Base-by-base conservation (phyloP, 2,329 filamentous ascomycete genomes). In the Arthroderma uncinatum region DNA sequence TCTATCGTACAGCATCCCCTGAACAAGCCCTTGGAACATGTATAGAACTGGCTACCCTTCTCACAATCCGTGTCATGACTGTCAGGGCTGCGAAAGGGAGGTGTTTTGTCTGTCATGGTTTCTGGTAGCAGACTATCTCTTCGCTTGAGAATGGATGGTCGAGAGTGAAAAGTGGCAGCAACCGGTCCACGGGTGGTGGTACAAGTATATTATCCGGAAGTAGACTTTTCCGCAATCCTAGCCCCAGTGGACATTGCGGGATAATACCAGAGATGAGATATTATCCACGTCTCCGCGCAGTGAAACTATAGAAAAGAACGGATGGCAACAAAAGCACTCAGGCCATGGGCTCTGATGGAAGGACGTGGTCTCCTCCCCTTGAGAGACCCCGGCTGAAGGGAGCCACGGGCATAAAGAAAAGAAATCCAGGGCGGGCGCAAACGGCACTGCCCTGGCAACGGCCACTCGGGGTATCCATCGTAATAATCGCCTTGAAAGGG, bases 1-100 rank as follows among this genome's bases (percentile, higher is more conserved):
- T 62, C 54, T 36, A 23, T 7, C n/a, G 12, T 23, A 39, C 60
- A 61, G 39, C 60, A 61, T 57, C 60, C 60, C 8, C 19, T 30
- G 37, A 57, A 61, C 8, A 33, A n/a, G 5, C 59, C 59, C 25
- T 60, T 55, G 1, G 50, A 37, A 23, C 60, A 61, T 21, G 21
- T 55, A 53, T 61, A 61, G 25, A 54, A 59, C 36, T 47, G 40
- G 2, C 1, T 25, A 4, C 40, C 40, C 9, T 12, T 25, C 8
- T 25, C 40, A 10, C 40, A 47, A 25, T 28, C 40, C 1, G 40
- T 47, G 19, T 47, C 40, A 10, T 47, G 40, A 10, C 21, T 47
- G 19, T 47, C 40, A 10, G 23, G 40, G 8, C 21, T 19, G 40
- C 40, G 40, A 47, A 47, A 47, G 5, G 9, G 21, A 47, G 25